Evolutionary conservation across 306 rosid genomes (phyloP), one percentile per base, ranked within the genome.

Genomic region (Elaeagnus macrophylla): DNA sequence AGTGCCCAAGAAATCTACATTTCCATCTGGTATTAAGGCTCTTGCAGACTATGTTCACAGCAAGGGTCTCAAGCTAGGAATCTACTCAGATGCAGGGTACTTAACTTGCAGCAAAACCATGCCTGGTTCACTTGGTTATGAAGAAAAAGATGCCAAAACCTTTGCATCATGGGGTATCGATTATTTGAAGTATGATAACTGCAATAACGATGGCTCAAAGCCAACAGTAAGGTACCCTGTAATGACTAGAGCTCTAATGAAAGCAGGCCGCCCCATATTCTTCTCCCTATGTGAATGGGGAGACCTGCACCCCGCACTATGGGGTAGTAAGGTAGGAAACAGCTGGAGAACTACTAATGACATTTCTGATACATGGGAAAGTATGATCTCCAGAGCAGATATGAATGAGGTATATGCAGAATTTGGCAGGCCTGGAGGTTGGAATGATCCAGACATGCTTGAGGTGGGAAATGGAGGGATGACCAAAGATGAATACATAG

Each of bases 401-500:
- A 57, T 65, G 75, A 91, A 91, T 66, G 96, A 91, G 64, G 53
- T 70, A 48, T 87, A 91, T 37, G 99, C 96, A 57, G 83, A 80
- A 1, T 59, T 43, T 39, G 96, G 96, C 39, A 71, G 89, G 62
- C 93, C 99, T 12, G 96, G 99, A 58, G 99, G 99, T 46, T 91
- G 99, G 99, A 91, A 91, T 57, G 99, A 91, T 77, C 97, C 96
- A 38, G 97, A 91, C 70, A 91, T 91, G 97, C 95, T 91, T 53
- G 96, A 91, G 66, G 89, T 86, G 48, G 96, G 97, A 48, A 91
- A 91, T 62, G 97, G 97, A 73, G 89, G 97, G 42, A 91, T 91
- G 99, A 84, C 78, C 12, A 84, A 73, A 57, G 61, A 82, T 61
- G 99, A 87, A 68, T 87, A 87, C 66, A 69, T 84, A 57, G 95